Evolutionary conservation across 306 rosid species (phyloP).

Genomic region (Amphicarpaea edgeworthii): DNA sequence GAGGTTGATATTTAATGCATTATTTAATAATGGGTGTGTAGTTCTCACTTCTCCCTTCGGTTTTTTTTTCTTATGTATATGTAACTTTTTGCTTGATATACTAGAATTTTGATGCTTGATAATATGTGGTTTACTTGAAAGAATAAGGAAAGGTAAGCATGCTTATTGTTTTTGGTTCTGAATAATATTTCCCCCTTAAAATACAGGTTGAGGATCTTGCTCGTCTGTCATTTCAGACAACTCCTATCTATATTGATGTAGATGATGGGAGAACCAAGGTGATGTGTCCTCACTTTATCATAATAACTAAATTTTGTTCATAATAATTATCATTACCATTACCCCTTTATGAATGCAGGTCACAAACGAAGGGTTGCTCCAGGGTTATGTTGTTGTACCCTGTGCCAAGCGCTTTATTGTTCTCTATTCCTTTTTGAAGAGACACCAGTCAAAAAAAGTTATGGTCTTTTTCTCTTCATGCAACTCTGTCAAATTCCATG

Average conservation of each 20-base stretch:
- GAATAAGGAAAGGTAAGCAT: constrained; percentile 5
- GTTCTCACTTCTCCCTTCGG: neutral
- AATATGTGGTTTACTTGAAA: constrained; percentile 8
- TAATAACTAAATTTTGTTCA: constrained; percentile 22
- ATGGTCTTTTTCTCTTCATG: constrained; percentile 99
- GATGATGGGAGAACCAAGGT: constrained; percentile 94
- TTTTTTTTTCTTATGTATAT: neutral
- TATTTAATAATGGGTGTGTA: constrained; percentile 4
- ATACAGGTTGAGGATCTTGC: constrained; percentile 94
- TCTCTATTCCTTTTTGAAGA: constrained; percentile 86
- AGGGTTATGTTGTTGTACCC: constrained; percentile 93
- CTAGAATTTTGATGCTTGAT: neutral
- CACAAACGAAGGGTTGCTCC: constrained; percentile 95
- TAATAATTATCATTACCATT: constrained; percentile 4
- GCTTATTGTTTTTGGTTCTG: constrained; percentile 21
- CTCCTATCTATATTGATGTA: constrained; percentile 80
- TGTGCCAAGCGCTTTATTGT: constrained; percentile 82
- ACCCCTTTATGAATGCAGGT: constrained; percentile 56
- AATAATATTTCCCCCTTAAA: constrained; percentile 18
- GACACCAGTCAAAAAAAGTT: constrained; percentile 77
- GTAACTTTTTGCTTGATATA: neutral
- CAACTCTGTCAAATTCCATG: constrained; percentile 86
- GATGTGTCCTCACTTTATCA: constrained; percentile 24
- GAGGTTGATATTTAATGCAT: neutral
- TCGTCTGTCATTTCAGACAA: constrained; percentile 76